A percentile compares a stretch with the other conserved stretches of the same genome.
Conservation (phyloP, 768 basidiomycete genomes). For the Gyrodon lividus region DNA sequence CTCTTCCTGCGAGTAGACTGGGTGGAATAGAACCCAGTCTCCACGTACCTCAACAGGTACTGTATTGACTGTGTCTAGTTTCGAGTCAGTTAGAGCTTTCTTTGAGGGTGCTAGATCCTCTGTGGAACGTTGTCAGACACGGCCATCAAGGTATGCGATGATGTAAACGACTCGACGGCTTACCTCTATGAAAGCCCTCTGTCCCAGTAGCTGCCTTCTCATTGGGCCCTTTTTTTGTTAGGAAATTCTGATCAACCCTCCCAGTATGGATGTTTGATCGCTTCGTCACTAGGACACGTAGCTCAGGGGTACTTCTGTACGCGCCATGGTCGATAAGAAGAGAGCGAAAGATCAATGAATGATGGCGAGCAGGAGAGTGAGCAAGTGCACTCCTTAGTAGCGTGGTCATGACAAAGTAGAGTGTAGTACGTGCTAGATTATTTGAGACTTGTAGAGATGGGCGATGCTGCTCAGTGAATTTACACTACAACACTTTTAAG, state of each 20-base stretch:
- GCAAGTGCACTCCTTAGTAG: conserved; percentile 3
- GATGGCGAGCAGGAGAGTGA: conserved; percentile 9
- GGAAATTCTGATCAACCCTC: conserved; percentile 19
- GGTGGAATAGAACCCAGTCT: conserved; percentile 92
- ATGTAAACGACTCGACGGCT: neutral
- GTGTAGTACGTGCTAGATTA: no score
- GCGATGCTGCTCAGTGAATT: no score
- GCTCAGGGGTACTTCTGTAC: conserved; percentile 4
- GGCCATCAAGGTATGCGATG: neutral
- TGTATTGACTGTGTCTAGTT: conserved; percentile 48
- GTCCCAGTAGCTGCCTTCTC: conserved; percentile 28
- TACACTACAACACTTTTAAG: conserved; percentile 26
- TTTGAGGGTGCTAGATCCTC: conserved; percentile 26
- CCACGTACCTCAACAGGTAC: conserved; percentile 58
- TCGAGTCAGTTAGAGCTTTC: conserved; percentile 13
- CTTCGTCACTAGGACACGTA: conserved; percentile 1
- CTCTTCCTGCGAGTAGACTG: conserved; percentile 80
- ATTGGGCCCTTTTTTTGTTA: conserved; percentile 21
- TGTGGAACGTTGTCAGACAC: conserved; percentile 7
- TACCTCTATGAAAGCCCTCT: conserved; percentile 38
- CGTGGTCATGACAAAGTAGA: conserved; percentile 5
- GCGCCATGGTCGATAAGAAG: conserved; percentile 7
- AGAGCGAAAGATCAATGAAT: conserved; percentile 9
- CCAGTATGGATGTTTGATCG: conserved; percentile 25
- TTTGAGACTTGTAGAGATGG: no score